A percentile compares a stretch with the other conserved stretches of the same genome.
phyloP scores from a whole-genome alignment of 768 basidiomycete genomes.

The Suillus plorans region DNA sequence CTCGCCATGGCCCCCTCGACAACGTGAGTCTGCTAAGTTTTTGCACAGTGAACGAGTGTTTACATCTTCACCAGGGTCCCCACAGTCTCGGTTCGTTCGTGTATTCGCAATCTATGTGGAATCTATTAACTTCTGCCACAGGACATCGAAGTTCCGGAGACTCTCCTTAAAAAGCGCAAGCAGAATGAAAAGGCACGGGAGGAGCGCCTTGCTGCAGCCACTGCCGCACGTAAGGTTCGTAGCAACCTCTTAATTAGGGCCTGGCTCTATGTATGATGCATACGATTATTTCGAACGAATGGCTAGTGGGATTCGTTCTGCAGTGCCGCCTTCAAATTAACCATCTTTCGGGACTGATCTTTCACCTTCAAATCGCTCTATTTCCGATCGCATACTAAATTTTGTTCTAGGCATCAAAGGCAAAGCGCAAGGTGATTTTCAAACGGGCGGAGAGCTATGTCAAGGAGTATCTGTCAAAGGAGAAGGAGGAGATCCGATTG shows the following conservation, averaged over 20 bases:
- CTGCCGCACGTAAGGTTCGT: constrained; percentile 86
- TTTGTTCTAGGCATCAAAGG: constrained; percentile 66
- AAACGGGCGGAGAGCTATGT: constrained; percentile 98
- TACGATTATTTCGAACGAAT: constrained; percentile 66
- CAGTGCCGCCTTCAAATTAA: constrained; percentile 81
- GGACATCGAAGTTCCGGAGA: constrained; percentile 98
- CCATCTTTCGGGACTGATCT: constrained; percentile 78
- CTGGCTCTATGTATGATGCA: constrained; percentile 66
- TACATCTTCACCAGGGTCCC: constrained; percentile 37
- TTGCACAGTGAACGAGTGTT: constrained; percentile 7
- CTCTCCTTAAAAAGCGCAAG: constrained; percentile 99
- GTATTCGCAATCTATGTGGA: constrained; percentile 1
- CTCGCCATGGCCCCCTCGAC: constrained; percentile 49
- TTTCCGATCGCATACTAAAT: constrained; percentile 9
- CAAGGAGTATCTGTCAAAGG: constrained; percentile 90
- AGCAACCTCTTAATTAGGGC: constrained; percentile 8
- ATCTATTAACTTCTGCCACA: constrained; percentile 31
- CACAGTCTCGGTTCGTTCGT: constrained; percentile 42
- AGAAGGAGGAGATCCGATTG: constrained; percentile 95
- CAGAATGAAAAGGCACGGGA: constrained; percentile 95
- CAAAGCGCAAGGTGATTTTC: constrained; percentile 97
- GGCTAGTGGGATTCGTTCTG: constrained; percentile 68
- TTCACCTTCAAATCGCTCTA: background rate
- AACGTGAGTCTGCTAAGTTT: constrained; percentile 40
- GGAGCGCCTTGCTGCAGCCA: constrained; percentile 83